phyloP scores from a whole-genome alignment of 495 filamentous ascomycete genomes.

The Neurospora sp. region DNA sequence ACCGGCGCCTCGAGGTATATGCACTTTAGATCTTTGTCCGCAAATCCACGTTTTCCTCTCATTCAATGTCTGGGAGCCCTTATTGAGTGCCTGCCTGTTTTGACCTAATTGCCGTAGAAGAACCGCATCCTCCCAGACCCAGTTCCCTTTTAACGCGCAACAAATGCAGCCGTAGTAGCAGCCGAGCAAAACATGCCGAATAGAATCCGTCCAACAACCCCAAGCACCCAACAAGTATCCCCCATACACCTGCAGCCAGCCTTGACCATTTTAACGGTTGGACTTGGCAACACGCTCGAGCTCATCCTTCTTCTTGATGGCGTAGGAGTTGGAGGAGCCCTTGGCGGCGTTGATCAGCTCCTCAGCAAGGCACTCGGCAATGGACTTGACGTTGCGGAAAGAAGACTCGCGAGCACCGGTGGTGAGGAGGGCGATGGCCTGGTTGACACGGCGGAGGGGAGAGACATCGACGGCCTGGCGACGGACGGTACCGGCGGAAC shows the following conservation, averaged over 20 bases:
- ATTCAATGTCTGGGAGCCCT: not conserved
- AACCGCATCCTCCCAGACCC: not conserved
- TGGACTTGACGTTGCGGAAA: conserved; percentile 99
- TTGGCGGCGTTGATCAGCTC: conserved; percentile 99
- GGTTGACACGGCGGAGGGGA: conserved; percentile 98
- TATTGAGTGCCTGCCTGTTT: conserved; percentile 1
- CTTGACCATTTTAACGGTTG: conserved; percentile 70
- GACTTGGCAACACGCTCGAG: conserved; percentile 99
- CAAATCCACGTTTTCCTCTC: not conserved
- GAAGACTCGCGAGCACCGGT: conserved; percentile 94
- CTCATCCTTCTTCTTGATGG: conserved; percentile 99
- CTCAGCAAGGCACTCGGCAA: conserved; percentile 96
- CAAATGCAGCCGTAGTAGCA: conserved; percentile 14
- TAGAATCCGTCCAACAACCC: conserved; percentile 32
- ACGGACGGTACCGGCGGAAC: conserved; percentile 97
- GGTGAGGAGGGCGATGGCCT: conserved; percentile 94
- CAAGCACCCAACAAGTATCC: conserved; percentile 18
- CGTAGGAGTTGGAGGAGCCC: conserved; percentile 98
- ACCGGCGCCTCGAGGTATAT: not conserved
- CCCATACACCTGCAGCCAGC: conserved; percentile 23
- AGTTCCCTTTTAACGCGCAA: not conserved
- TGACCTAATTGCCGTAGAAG: not conserved
- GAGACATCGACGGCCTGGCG: conserved; percentile 99
- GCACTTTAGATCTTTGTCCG: not conserved
- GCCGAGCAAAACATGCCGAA: conserved; percentile 35